phyloP scores from a whole-genome alignment of 208 protist genomes.

The Vickermania spadyakhi region DNA sequence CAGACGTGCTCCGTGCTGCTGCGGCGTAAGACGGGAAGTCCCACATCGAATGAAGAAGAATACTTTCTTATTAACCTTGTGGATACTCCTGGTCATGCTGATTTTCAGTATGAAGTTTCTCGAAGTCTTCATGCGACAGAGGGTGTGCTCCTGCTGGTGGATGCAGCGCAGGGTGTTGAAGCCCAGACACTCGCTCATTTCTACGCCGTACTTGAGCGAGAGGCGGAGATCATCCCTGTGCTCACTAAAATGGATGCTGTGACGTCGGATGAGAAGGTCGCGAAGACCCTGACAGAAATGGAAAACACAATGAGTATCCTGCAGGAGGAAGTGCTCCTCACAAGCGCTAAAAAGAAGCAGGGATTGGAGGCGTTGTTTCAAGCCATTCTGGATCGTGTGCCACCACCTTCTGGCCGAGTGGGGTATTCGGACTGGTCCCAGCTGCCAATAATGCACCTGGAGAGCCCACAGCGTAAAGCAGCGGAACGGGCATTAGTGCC shows the following conservation, averaged over 20 bases:
- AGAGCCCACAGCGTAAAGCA: conserved; percentile 31
- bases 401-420: conserved; percentile 37
- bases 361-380: conserved; percentile 84
- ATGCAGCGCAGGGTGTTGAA: conserved; percentile 89
- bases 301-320: conserved; percentile 83
- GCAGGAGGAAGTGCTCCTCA: conserved; percentile 75
- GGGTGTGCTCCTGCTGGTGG: conserved; percentile 87
- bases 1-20: conserved; percentile 91
- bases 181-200: conserved; percentile 97
- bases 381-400: conserved; percentile 88
- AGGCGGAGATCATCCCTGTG: conserved; percentile 79
- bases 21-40: neutral
- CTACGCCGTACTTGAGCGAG: conserved; percentile 87
- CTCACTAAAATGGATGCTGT: conserved; percentile 88
- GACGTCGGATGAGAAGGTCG: conserved; percentile 56
- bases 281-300: conserved; percentile 65
- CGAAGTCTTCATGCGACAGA: conserved; percentile 91
- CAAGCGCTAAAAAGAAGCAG: conserved; percentile 88
- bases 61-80: conserved; percentile 95
- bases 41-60: neutral
- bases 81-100: conserved; percentile 96
- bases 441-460: conserved; percentile 51
- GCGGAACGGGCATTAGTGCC: conserved; percentile 56
- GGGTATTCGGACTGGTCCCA: conserved; percentile 77
- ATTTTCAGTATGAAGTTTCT: conserved; percentile 97